Conservation (phyloP, 2,329 filamentous ascomycete genomes). For the Curvularia spicifera region DNA sequence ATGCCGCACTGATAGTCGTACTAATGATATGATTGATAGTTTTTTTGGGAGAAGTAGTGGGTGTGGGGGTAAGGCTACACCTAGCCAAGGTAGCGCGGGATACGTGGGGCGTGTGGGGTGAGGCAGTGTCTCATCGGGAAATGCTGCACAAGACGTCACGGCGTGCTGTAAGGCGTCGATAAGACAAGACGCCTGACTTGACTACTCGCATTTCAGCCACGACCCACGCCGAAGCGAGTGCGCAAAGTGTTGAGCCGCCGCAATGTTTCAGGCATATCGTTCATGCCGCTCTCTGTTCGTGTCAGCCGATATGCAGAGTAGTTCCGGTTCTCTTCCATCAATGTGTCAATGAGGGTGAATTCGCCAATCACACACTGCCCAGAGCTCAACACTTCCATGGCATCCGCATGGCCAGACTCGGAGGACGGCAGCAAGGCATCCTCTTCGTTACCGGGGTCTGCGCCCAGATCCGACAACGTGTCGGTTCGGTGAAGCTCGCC, state of each 20-base stretch:
- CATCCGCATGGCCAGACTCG: conserved; percentile 35
- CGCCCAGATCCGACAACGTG: conserved; percentile 47
- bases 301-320: conserved; percentile 45
- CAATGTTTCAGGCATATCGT: conserved; percentile 42
- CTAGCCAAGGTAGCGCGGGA: not conserved
- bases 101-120: not conserved
- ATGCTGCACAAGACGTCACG: conserved; percentile 4
- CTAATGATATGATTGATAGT: not conserved
- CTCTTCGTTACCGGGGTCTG: conserved; percentile 50
- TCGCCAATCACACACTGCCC: conserved; percentile 57
- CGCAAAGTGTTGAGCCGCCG: conserved; percentile 45
- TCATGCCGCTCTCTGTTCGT: conserved; percentile 35
- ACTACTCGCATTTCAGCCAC: conserved; percentile 32
- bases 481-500: conserved; percentile 56
- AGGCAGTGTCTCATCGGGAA: conserved; percentile 9
- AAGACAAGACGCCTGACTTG: conserved; percentile 6
- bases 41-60: not conserved
- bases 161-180: conserved; percentile 11
- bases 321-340: conserved; percentile 52
- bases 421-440: conserved; percentile 39
- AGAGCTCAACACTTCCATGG: conserved; percentile 55
- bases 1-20: not conserved
- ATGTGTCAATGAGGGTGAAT: conserved; percentile 51
- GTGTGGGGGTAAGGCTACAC: not conserved
- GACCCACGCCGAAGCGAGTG: conserved; percentile 43